phyloP scores from a whole-genome alignment of 495 filamentous ascomycete genomes.

The Aeminium ludgeri region DNA sequence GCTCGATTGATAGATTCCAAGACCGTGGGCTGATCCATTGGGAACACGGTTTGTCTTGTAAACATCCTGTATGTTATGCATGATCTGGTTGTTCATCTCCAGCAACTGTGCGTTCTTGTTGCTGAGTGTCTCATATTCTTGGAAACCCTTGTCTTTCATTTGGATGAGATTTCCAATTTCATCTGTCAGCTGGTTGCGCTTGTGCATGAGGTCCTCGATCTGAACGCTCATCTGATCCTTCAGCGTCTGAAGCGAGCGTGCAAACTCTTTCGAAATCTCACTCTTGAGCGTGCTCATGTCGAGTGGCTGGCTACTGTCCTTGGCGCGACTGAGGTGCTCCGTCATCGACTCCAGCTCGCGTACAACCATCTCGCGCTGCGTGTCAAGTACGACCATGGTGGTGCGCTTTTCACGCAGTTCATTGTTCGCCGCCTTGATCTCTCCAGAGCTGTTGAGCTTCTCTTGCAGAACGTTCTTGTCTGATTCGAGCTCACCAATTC shows the following conservation, averaged over 20 bases:
- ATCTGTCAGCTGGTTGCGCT: constrained; percentile 64
- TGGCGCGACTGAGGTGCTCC: constrained; percentile 52
- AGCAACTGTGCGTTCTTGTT: constrained; percentile 85
- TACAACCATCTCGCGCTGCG: constrained; percentile 86
- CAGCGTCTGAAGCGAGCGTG: constrained; percentile 66
- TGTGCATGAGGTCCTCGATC: constrained; percentile 70
- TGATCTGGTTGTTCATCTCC: constrained; percentile 86
- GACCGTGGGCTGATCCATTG: constrained; percentile 43
- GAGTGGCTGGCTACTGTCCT: constrained; percentile 34
- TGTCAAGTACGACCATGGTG: constrained; percentile 89
- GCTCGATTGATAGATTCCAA: constrained; percentile 68
- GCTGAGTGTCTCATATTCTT: constrained; percentile 87
- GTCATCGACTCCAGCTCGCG: constrained; percentile 79
- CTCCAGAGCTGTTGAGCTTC: constrained; percentile 48
- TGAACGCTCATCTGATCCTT: constrained; percentile 61
- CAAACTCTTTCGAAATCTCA: constrained; percentile 72
- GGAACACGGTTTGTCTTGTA: constrained; percentile 59
- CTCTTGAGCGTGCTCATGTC: constrained; percentile 45
- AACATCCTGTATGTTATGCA: constrained; percentile 81
- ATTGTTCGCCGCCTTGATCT: constrained; percentile 68
- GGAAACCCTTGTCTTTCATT: constrained; percentile 76
- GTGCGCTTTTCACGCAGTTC: constrained; percentile 86
- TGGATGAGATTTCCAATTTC: constrained; percentile 63
- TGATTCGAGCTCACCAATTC: constrained; percentile 66
- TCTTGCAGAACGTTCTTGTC: constrained; percentile 34